Percentiles rank a stretch among this genome's conserved stretches.
Conservation (phyloP, 352 stramenopile genomes). For the Thraustochytrium sp. region DNA sequence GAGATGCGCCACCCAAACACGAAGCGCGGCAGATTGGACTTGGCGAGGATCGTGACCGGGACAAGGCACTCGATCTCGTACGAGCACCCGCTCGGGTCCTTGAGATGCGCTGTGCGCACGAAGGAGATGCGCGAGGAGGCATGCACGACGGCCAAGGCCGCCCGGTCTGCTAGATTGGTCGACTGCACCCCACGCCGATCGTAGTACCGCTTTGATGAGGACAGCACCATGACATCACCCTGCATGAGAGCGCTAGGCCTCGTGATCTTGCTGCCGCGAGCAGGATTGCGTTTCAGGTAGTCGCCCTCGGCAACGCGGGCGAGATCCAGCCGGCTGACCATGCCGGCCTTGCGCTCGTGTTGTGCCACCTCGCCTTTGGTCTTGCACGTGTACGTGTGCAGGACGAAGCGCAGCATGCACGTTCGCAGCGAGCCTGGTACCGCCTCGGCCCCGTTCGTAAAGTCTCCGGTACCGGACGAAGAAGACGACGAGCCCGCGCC, state of each 20-base stretch:
- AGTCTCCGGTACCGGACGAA: background rate
- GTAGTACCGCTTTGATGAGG: background rate
- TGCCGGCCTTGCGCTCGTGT: background rate
- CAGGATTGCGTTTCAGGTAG: background rate
- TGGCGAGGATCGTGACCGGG: background rate
- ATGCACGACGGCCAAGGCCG: background rate
- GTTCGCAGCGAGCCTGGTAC: background rate
- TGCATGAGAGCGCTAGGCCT: background rate
- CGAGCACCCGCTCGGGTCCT: background rate
- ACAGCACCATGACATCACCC: background rate
- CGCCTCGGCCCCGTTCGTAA: background rate
- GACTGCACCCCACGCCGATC: background rate
- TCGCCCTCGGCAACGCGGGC: background rate
- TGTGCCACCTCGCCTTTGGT: background rate
- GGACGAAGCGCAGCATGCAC: background rate
- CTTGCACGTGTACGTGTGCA: background rate
- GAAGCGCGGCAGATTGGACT: background rate
- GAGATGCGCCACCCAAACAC: constrained; percentile 6
- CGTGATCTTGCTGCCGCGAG: background rate
- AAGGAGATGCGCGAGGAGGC: background rate
- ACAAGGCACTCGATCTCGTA: constrained; percentile 22
- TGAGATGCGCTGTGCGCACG: background rate
- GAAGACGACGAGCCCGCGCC: too few relatives aligned
- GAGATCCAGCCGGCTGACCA: background rate
- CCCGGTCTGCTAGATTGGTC: background rate